Evolutionary conservation across 805 yeast species (phyloP).

Genomic region (Scheffersomyces ergatensis): DNA sequence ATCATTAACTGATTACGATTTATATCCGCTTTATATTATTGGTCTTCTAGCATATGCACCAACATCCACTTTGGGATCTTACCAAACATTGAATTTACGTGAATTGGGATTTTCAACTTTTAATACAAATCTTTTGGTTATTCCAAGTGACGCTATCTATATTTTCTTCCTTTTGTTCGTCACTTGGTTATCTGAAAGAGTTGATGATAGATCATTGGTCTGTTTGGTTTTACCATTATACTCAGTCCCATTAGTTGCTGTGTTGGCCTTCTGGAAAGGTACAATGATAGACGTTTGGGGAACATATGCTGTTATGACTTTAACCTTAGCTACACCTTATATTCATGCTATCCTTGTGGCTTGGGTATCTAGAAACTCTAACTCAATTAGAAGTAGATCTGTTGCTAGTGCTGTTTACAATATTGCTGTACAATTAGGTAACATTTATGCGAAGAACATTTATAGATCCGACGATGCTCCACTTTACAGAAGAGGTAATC

Average conservation of each 20-base stretch:
- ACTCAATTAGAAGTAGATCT: slow-evolving; percentile 58
- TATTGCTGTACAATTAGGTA: slow-evolving; percentile 57
- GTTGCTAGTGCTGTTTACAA: slow-evolving; percentile 64
- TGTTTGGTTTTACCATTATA: slow-evolving; percentile 25
- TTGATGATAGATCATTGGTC: slow-evolving; percentile 18
- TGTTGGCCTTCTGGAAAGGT: slow-evolving; percentile 19
- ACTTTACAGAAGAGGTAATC: slow-evolving; percentile 55
- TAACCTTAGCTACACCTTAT: slow-evolving; percentile 15
- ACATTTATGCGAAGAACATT: slow-evolving; percentile 52
- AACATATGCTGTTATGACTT: slow-evolving; percentile 33
- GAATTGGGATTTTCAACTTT: slow-evolving; percentile 18
- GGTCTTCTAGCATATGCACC: slow-evolving; percentile 36
- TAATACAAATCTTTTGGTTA: slow-evolving; percentile 16
- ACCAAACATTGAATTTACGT: slow-evolving; percentile 5
- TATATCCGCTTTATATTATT: slow-evolving; percentile 49
- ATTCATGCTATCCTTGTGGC: slow-evolving; percentile 26
- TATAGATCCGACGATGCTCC: slow-evolving; percentile 59
- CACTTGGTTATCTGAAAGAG: slow-evolving; percentile 34
- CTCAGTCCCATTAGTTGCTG: slow-evolving; percentile 28
- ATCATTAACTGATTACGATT: slow-evolving; percentile 46
- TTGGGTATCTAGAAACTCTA: slow-evolving; percentile 61
- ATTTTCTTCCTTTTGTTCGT: slow-evolving; percentile 29
- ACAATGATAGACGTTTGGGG: slow-evolving; percentile 27
- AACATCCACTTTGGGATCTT: slow-evolving; percentile 10
- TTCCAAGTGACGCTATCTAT: slow-evolving; percentile 21